These are phyloP conservation scores for Hortiboletus rubellus DNA, from an alignment of 1,284 basidiomycete genomes.

Conservation along the genomic window DNA sequence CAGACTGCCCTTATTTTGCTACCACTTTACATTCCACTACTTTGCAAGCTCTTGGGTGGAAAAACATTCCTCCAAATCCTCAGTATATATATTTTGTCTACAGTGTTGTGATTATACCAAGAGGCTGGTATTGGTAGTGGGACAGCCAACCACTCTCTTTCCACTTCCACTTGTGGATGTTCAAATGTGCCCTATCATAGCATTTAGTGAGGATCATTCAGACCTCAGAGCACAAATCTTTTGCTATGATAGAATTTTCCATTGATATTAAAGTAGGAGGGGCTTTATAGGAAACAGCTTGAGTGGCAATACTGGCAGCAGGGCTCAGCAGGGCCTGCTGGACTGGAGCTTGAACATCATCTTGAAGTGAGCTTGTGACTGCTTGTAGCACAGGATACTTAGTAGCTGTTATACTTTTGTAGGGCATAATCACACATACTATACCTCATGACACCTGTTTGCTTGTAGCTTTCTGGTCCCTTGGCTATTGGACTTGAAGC, in stretches of 20 bases:
- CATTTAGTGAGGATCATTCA: background rate
- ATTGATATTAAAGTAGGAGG: too few species aligned
- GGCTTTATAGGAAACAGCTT: too few species aligned
- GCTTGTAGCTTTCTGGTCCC: background rate
- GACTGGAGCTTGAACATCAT: too few species aligned
- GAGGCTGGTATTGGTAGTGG: slow-evolving; percentile 8
- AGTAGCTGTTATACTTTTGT: too few species aligned
- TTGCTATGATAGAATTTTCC: too few species aligned
- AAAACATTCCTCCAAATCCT: slow-evolving; percentile 12
- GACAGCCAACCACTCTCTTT: slow-evolving; percentile 11
- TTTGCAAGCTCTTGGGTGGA: slow-evolving; percentile 14
- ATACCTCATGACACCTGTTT: background rate
- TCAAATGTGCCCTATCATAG: background rate
- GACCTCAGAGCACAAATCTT: background rate
- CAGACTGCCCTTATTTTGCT: slow-evolving; percentile 9
- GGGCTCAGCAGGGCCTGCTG: too few species aligned
- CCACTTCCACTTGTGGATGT: slow-evolving; percentile 17
- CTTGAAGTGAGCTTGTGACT: too few species aligned
- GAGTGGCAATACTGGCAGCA: too few species aligned
- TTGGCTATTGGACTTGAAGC: background rate
- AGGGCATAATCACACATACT: too few species aligned
- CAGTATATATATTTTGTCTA: slow-evolving; percentile 13
- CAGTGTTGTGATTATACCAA: slow-evolving; percentile 9
- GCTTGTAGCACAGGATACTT: too few species aligned
- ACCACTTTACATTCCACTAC: slow-evolving; percentile 18